Evolutionary conservation across 768 basidiomycete genomes (phyloP), one percentile per base, ranked within the genome.

Genomic region (Amanita rimosa): DNA sequence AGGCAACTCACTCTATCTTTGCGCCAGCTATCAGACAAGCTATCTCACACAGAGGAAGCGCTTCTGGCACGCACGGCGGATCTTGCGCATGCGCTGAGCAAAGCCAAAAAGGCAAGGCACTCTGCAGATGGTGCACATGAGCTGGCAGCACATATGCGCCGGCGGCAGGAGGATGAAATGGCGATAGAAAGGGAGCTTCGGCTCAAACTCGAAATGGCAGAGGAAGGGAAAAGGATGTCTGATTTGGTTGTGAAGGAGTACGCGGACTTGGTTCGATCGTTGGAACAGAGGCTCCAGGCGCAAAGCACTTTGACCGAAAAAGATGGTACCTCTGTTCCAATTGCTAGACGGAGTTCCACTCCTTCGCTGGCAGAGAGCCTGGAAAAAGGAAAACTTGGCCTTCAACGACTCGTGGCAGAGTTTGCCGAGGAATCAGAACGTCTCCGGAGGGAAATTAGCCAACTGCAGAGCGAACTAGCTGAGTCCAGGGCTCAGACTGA

Each of bases 181-280:
- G 60, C 60, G 3, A 68, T 72, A n/a, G 76, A 79, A 54, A 60
- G 70, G 17, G 72, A 71, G 26, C 58, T 83, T 44, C 67, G 73
- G 53, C 52, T 67, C 53, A 71, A 62, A 54, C 60, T 77, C 3
- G 66, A 63, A 33, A 67, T 64, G 17, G 71, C 72, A 3, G 74
- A 81, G 52, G 79, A 85, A 59, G 75, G 81, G 52, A 64, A 67
- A 29, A 71, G 68, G 54, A 75, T 85, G 72, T 70, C 72, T 35
- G 85, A 89, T 49, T 58, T 73, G 26, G 81, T 78, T 4, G 73
- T 89, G 13, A 67, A 72, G 45, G 83, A 89, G 54, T 90, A 90
- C 46, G 87, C 87, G 0, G 78, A 77, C 50, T 72, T 90, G 11
- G 87, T 89, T 10, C 71, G 85, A 16, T 70, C 64, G 1, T 67